Evolutionary conservation across 1,139 yeast genomes (phyloP).

Genomic region (Lodderomyces theae): DNA sequence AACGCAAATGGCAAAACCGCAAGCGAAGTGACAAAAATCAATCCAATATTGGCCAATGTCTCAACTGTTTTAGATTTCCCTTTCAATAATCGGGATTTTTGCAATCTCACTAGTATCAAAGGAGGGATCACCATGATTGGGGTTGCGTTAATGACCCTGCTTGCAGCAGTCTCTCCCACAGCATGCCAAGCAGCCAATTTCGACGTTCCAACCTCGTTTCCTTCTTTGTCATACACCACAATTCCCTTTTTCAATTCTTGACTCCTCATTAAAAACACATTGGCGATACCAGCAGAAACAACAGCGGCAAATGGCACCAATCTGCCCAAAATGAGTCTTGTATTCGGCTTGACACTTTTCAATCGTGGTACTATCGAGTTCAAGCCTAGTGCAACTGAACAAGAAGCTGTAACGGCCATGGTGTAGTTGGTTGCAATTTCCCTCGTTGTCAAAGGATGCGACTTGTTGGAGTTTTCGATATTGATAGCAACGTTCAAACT

Average conservation of each 20-base stretch:
- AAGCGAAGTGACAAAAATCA: constrained; percentile 81
- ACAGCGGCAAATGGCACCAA: constrained; percentile 98
- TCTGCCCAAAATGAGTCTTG: constrained; percentile 72
- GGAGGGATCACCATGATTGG: constrained; percentile 98
- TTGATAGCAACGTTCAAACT: constrained; percentile 94
- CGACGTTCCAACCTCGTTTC: constrained; percentile 72
- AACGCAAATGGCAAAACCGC: constrained; percentile 90
- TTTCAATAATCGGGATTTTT: constrained; percentile 57
- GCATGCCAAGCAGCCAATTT: constrained; percentile 86
- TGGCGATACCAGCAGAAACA: constrained; percentile 91
- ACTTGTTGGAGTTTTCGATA: constrained; percentile 92
- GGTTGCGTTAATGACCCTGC: constrained; percentile 92
- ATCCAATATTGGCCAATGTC: constrained; percentile 71
- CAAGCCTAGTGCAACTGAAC: constrained; percentile 91
- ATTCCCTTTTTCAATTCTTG: constrained; percentile 89
- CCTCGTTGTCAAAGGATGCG: constrained; percentile 78
- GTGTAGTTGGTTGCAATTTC: constrained; percentile 78
- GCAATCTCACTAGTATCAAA: constrained; percentile 71
- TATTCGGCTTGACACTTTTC: constrained; percentile 60
- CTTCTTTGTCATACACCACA: constrained; percentile 64
- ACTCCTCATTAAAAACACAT: constrained; percentile 92
- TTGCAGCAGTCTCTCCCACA: constrained; percentile 94
- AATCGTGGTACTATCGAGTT: constrained; percentile 84
- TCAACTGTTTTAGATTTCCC: constrained; percentile 66
- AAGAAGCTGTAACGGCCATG: constrained; percentile 90